Evolutionary conservation across 2,329 filamentous ascomycete genomes (phyloP).

Genomic region (Aspergillus aculeatus): DNA sequence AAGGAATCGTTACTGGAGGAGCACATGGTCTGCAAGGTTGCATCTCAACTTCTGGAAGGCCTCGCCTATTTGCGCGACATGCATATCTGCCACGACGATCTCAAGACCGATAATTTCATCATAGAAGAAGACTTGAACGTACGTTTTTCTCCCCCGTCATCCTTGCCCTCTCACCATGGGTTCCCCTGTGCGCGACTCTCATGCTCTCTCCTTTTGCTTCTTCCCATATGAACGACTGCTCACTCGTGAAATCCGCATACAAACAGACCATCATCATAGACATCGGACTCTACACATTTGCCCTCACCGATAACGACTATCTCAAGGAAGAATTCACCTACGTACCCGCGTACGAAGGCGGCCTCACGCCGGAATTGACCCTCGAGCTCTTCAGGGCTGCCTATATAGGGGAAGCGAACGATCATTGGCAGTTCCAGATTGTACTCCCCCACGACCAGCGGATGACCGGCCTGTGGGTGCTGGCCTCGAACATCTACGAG

Average conservation of each 20-base stretch:
- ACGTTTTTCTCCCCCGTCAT: neutral
- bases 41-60: conserved; percentile 30
- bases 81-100: conserved; percentile 27
- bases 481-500: conserved; percentile 27
- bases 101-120: conserved; percentile 32
- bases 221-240: too few species aligned
- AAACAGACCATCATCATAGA: neutral
- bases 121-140: conserved; percentile 19
- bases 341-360: neutral
- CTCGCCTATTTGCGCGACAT: conserved; percentile 30
- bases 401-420: neutral
- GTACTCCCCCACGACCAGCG: conserved; percentile 21
- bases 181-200: too few species aligned
- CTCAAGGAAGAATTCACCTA: neutral
- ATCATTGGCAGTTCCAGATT: neutral
- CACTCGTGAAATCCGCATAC: too few species aligned
- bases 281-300: neutral
- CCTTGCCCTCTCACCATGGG: too few species aligned
- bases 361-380: neutral
- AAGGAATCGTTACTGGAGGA: conserved; percentile 13
- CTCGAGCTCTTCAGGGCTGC: neutral
- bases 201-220: too few species aligned
- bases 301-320: neutral
- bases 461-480: conserved; percentile 26
- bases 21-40: conserved; percentile 29